These are phyloP conservation scores for Pseudoturritis turrita DNA, from an alignment of 345 rosid species.

Conservation along the genomic window DNA sequence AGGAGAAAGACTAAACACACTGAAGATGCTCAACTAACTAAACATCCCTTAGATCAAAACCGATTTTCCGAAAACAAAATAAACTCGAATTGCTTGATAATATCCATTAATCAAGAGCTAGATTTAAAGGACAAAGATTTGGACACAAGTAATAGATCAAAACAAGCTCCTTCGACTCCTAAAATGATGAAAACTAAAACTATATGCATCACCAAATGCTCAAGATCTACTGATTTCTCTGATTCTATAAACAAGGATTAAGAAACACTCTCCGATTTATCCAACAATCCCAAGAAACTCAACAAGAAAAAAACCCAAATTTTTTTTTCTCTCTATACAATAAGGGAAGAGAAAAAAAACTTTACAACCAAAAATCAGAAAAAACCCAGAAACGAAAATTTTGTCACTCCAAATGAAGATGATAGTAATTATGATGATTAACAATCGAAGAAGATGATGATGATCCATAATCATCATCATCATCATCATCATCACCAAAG, in stretches of 20 bases:
- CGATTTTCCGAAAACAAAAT: neutral
- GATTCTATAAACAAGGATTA: neutral
- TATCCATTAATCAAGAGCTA: neutral
- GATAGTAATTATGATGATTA: conserved; percentile 23
- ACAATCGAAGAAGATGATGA: conserved; percentile 13
- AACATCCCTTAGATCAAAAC: neutral
- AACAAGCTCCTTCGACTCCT: neutral
- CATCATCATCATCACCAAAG: conserved; percentile 7
- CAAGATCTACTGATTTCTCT: neutral
- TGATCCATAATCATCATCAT: conserved; percentile 14
- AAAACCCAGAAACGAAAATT: neutral
- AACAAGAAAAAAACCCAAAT: neutral
- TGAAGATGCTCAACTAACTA: neutral
- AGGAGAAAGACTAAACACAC: neutral
- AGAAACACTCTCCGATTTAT: neutral
- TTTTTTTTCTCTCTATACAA: neutral
- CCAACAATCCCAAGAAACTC: neutral
- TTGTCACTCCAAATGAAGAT: conserved; percentile 30
- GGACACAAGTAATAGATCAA: neutral
- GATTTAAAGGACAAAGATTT: neutral
- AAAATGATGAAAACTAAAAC: neutral
- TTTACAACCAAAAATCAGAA: conserved; percentile 9
- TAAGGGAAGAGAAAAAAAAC: neutral
- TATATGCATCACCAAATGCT: neutral
- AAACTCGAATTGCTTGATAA: neutral